Base-by-base conservation (phyloP, 192 early-diverging fungal species). In the Podila minutissima region DNA sequence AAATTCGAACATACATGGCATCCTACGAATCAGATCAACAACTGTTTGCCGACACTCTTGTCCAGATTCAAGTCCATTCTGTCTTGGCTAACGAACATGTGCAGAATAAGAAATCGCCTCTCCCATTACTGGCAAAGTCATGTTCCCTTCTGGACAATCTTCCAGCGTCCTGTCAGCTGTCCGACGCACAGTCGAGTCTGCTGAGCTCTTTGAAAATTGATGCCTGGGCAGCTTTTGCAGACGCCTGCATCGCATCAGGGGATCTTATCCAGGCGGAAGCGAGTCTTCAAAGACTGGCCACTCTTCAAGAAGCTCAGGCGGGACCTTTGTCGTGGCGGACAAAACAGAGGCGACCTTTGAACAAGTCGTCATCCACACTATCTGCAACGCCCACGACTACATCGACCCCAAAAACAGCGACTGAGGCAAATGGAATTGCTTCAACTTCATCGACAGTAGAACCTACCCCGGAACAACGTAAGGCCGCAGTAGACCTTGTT, bases 61-160 rank as follows among this genome's bases (percentile, higher is more conserved):
- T 72, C n/a, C 72, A 81, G n/a, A 35, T 81, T 4, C 77, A 81
- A 37, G 58, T 81, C 19, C 66, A 72, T 20, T 68, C 70, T 5
- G 71, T 71, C 1, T 61, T 81, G 7, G 70, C 71, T 9, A 73
- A 69, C 33, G 66, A 81, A 60, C 37, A 73, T 19, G 49, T 64
- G 12, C 62, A 65, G 55, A 69, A 69, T 32, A 71, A 73, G 15
- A 81, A 69, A 33, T 72, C 77, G 4, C 70, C 77, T 26, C n/a
- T 81, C 15, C 77, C 77, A 19, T 49, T 73, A 7, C 57, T 81
- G 3, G 77, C 77, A 26, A 61, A 81, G 46, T 72, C 71, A 12
- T 81, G 77, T 46, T 66, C 77, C 6, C 38, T 81, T 28, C 66
- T 81, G 22, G 77, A 81, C 48, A 81, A 81, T 26, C 53, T 81